These are phyloP conservation scores for Picea sitchensis DNA, from an alignment of 75 land plant species.

Conservation along the genomic window DNA sequence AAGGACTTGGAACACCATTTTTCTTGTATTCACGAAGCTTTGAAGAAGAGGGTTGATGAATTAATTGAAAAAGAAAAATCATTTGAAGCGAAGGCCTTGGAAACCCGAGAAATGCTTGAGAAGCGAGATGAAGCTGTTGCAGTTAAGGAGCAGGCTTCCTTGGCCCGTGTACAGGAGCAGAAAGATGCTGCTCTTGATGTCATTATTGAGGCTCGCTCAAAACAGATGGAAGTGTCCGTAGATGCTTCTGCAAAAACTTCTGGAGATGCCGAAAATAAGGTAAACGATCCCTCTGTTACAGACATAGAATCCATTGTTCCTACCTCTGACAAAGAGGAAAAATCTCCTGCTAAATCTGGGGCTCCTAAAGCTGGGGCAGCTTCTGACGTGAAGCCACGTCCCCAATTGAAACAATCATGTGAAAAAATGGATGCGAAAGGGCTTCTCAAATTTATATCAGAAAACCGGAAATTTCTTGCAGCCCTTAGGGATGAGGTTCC, in stretches of 20 bases:
- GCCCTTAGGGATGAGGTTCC: constrained; percentile 61
- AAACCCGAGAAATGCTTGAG: constrained; percentile 16
- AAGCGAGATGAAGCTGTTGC: constrained; percentile 36
- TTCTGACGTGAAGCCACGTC: constrained; percentile 52
- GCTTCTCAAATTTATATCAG: constrained; percentile 50
- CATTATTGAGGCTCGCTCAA: constrained; percentile 28
- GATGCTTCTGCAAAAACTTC: constrained; percentile 9
- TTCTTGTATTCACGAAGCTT: constrained; percentile 20
- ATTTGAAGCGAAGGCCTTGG: constrained; percentile 25
- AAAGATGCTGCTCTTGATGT: constrained; percentile 44
- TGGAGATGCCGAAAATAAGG: constrained; percentile 29
- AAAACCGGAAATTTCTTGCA: constrained; percentile 49
- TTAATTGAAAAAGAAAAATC: constrained; percentile 32
- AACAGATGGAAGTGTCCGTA: constrained; percentile 15
- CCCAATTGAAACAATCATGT: constrained; percentile 54
- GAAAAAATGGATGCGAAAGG: constrained; percentile 82
- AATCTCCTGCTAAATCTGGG: constrained; percentile 16
- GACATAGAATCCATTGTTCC: constrained; percentile 15
- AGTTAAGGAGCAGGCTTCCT: constrained; percentile 34
- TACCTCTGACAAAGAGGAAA: constrained; percentile 18
- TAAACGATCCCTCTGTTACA: constrained; percentile 20
- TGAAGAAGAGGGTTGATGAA: constrained; percentile 37
- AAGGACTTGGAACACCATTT: constrained; percentile 41
- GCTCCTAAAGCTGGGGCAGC: constrained; percentile 19
- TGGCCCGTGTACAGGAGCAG: constrained; percentile 36